These are phyloP conservation scores for Chaetomium globosum DNA, from an alignment of 2,329 filamentous ascomycete genomes.

Conservation along the genomic window DNA sequence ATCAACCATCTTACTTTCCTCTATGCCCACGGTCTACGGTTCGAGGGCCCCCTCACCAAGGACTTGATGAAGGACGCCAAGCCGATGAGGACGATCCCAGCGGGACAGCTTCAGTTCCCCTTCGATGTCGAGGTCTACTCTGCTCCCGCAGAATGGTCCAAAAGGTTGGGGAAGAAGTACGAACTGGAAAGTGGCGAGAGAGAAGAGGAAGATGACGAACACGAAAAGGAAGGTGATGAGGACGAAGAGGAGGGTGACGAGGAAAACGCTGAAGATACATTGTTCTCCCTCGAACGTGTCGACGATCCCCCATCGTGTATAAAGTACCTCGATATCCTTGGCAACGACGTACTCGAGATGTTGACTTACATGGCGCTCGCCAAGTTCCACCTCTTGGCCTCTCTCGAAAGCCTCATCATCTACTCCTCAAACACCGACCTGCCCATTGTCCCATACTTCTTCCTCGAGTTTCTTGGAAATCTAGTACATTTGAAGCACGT, in stretches of 20 bases:
- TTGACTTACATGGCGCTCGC: slow-evolving; percentile 17
- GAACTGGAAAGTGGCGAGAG: too few relatives aligned
- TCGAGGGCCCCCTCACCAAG: slow-evolving; percentile 11
- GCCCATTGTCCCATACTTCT: not conserved
- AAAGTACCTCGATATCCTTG: slow-evolving; percentile 18
- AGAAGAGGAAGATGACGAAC: not conserved
- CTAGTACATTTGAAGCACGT: not conserved
- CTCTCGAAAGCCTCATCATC: slow-evolving; percentile 11
- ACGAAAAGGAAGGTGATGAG: not conserved
- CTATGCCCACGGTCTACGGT: slow-evolving; percentile 1
- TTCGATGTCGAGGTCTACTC: slow-evolving; percentile 5
- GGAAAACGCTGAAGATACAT: too few relatives aligned
- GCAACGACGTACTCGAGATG: slow-evolving; percentile 25
- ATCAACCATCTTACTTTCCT: slow-evolving; percentile 8
- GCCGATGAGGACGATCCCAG: not conserved
- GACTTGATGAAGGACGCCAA: slow-evolving; percentile 20
- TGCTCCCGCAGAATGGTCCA: slow-evolving; percentile 6
- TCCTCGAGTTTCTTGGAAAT: not conserved
- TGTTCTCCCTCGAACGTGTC: not conserved
- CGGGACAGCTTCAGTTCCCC: too few relatives aligned
- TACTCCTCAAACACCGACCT: slow-evolving; percentile 6
- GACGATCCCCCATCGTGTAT: not conserved
- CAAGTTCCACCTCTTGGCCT: slow-evolving; percentile 12
- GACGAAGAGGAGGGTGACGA: not conserved
- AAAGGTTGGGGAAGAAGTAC: not conserved